Base-by-base conservation (phyloP, 108 stramenopile species). In the Fragilariopsis cylindrus region DNA sequence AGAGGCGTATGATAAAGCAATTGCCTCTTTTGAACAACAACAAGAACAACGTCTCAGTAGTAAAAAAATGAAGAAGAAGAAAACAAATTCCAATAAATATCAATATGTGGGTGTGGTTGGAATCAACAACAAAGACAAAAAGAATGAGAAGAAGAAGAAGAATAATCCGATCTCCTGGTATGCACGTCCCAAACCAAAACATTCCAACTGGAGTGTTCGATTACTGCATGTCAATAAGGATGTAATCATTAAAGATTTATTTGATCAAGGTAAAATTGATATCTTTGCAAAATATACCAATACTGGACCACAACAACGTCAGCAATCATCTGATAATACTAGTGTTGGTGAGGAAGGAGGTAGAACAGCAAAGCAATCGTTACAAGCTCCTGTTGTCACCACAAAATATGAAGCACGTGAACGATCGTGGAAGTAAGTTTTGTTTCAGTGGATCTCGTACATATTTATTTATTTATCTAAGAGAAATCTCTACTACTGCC, bases 181-280 rank as follows among this genome's bases (percentile, higher is more conserved):
- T 70, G 92, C 94, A 11, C 87, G 94, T 5, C 76, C 69, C 18
- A 95, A 91, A 74, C 92, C 94, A 45, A 42, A 47, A n/a, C 66
- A 71, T 18, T 74, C 92, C 21, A 90, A 90, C 55, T 95, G 94
- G 94, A 85, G 81, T 12, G 85, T 95, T 7, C 80, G 94, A 3
- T 78, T 95, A 48, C 72, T 95, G 2, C 94, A 95, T 72, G 90
- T 88, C 21, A 89, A 95, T 73, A 79, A 85, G 64, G 89, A 86
- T 74, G 91, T 88, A n/a, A 84, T 95, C n/a, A 70, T 95, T 57
- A 82, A 89, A 43, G 94, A 95, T 77, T 78, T 95, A 57, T 95
- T 91, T 71, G 65, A 83, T 49, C 76, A 78, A 42, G 92, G 90
- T 11, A 93, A 92, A 67, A 81, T 95, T 48, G 92, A 92, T 55